These are phyloP conservation scores for Cordyceps cicadae DNA, from an alignment of 2,329 filamentous ascomycete genomes.

Conservation along the genomic window DNA sequence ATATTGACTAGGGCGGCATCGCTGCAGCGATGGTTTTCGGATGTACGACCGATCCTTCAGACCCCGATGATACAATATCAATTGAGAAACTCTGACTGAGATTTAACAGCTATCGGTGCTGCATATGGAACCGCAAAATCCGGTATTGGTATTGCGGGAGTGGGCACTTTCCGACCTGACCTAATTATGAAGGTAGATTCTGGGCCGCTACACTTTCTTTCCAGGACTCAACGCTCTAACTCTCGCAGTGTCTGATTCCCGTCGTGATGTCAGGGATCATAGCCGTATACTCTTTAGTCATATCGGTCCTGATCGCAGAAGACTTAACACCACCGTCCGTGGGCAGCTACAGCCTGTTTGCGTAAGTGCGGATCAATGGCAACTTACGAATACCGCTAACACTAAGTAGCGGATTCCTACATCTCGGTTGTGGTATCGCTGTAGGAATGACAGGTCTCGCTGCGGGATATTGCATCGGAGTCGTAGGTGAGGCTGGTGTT, in stretches of 20 bases:
- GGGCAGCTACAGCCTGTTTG: slow-evolving; percentile 72
- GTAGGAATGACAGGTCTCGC: slow-evolving; percentile 90
- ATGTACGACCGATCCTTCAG: slow-evolving; percentile 44
- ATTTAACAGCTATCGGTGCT: slow-evolving; percentile 52
- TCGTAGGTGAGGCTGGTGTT: slow-evolving; percentile 90
- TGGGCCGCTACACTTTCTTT: not conserved
- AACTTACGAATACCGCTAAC: slow-evolving; percentile 14
- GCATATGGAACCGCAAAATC: slow-evolving; percentile 85
- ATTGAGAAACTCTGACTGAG: not conserved
- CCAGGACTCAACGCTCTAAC: not conserved
- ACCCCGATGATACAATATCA: not conserved
- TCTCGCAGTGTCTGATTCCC: slow-evolving; percentile 63
- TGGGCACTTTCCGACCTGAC: slow-evolving; percentile 76
- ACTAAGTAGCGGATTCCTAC: slow-evolving; percentile 69
- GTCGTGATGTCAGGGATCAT: slow-evolving; percentile 99
- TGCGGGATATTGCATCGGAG: slow-evolving; percentile 91
- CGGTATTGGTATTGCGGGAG: slow-evolving; percentile 77
- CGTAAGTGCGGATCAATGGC: slow-evolving; percentile 39
- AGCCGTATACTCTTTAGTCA: slow-evolving; percentile 94
- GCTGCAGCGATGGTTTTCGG: slow-evolving; percentile 77
- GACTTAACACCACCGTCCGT: slow-evolving; percentile 67
- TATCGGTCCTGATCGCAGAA: slow-evolving; percentile 89
- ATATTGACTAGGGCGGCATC: slow-evolving; percentile 56
- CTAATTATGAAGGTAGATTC: slow-evolving; percentile 76
- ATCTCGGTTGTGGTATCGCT: slow-evolving; percentile 80